These are phyloP conservation scores for Candida nonsorbophila DNA, from an alignment of 805 yeast species.

Conservation along the genomic window DNA sequence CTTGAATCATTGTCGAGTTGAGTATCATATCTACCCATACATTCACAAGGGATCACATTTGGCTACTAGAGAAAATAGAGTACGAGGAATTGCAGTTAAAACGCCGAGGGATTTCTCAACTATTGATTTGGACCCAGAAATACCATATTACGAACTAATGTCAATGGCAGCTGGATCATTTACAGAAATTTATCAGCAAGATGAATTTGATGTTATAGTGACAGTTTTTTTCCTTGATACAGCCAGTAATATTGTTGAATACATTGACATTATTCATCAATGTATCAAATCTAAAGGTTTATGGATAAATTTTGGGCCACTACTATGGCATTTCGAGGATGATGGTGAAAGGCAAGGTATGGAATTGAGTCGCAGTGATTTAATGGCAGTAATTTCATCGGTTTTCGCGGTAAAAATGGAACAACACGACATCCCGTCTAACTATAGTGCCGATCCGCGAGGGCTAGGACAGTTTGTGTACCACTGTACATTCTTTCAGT, in stretches of 20 bases:
- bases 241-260: constrained; percentile 54
- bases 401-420: constrained; percentile 41
- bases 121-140: constrained; percentile 29
- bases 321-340: constrained; percentile 68
- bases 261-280: constrained; percentile 43
- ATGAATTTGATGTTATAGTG: constrained; percentile 39
- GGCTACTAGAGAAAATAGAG: constrained; percentile 39
- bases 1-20: constrained; percentile 40
- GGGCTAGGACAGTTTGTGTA: constrained; percentile 53
- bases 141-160: constrained; percentile 49
- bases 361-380: constrained; percentile 55
- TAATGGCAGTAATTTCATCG: constrained; percentile 43
- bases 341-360: constrained; percentile 44
- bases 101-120: constrained; percentile 29
- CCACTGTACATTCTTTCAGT: no score
- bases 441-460: constrained; percentile 48
- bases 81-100: constrained; percentile 44
- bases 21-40: constrained; percentile 46
- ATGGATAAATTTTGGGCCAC: constrained; percentile 68
- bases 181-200: constrained; percentile 57
- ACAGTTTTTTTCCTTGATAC: constrained; percentile 66
- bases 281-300: constrained; percentile 41
- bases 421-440: constrained; percentile 40
- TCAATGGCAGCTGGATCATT: constrained; percentile 73
- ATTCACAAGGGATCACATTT: constrained; percentile 49